Evolutionary conservation across 1,284 basidiomycete species (phyloP).

Genomic region (Hemileia vastatrix): DNA sequence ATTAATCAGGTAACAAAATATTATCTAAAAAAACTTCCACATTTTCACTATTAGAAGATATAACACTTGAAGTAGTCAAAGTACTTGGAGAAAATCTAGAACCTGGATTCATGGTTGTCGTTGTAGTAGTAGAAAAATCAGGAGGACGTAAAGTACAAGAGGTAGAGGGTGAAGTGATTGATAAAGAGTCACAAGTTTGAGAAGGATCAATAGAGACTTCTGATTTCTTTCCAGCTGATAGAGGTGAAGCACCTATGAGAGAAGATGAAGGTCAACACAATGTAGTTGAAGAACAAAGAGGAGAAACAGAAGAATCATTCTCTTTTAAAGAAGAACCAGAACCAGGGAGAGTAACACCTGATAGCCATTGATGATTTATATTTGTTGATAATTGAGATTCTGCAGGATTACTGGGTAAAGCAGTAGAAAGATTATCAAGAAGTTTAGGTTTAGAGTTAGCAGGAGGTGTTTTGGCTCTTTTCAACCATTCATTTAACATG

Average conservation of each 20-base stretch:
- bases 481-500: constrained; percentile 76
- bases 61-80: background rate
- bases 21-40: constrained; percentile 53
- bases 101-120: constrained; percentile 29
- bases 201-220: constrained; percentile 50
- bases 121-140: constrained; percentile 23
- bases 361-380: constrained; percentile 51
- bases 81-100: background rate
- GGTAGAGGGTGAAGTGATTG: constrained; percentile 24
- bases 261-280: too few species aligned
- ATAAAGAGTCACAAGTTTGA: constrained; percentile 34
- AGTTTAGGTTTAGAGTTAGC: background rate
- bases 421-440: background rate
- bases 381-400: background rate
- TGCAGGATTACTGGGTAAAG: constrained; percentile 1
- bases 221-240: too few species aligned
- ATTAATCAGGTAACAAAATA: constrained; percentile 46
- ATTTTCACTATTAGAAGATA: background rate
- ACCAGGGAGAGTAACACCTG: constrained; percentile 48
- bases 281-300: constrained; percentile 20
- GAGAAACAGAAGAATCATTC: too few species aligned
- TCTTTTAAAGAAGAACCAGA: background rate
- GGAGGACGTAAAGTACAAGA: constrained; percentile 21
- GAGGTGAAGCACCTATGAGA: too few species aligned
- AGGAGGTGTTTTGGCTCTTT: constrained; percentile 55